These are phyloP conservation scores for Colletotrichum acutatum DNA, from an alignment of 2,329 filamentous ascomycete genomes.

Conservation along the genomic window DNA sequence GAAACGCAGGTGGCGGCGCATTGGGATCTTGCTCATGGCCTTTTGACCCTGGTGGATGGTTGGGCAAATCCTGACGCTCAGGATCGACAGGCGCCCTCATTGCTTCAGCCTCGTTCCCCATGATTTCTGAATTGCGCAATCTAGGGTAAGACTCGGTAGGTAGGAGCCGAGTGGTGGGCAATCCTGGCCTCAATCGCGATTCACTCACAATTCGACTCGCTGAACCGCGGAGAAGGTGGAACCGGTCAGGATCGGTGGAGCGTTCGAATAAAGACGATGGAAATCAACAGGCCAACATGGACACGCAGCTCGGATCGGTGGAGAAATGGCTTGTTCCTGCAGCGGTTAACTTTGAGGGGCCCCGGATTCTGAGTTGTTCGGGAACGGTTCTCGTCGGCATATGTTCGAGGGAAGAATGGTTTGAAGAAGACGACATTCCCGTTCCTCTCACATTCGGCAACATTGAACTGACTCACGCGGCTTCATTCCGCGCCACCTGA, in stretches of 20 bases:
- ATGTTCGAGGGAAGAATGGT: neutral
- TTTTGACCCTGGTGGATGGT: neutral
- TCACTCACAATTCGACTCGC: neutral
- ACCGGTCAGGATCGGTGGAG: constrained; percentile 23
- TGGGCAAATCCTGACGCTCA: neutral
- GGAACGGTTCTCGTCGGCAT: constrained; percentile 18
- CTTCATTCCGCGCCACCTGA: constrained; percentile 19
- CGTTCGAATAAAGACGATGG: neutral
- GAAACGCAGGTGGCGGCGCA: neutral
- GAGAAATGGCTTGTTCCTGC: constrained; percentile 23
- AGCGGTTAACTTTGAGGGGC: constrained; percentile 30
- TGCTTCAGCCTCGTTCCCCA: constrained; percentile 26
- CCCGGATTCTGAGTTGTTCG: constrained; percentile 24
- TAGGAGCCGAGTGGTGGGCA: neutral
- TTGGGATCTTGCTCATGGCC: neutral
- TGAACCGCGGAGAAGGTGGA: constrained; percentile 11
- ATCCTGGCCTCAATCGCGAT: neutral
- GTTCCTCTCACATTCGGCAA: neutral
- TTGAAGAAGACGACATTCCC: constrained; percentile 7
- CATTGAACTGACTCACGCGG: constrained; percentile 24
- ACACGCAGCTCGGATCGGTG: constrained; percentile 20
- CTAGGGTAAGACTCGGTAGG: neutral
- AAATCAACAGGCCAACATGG: neutral
- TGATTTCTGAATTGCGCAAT: neutral
- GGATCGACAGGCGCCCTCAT: constrained; percentile 6